Percentiles rank a stretch among this genome's conserved stretches.
Evolutionary conservation across 2,329 filamentous ascomycete genomes (phyloP).

Genomic region (Mollisiaceae sp.): DNA sequence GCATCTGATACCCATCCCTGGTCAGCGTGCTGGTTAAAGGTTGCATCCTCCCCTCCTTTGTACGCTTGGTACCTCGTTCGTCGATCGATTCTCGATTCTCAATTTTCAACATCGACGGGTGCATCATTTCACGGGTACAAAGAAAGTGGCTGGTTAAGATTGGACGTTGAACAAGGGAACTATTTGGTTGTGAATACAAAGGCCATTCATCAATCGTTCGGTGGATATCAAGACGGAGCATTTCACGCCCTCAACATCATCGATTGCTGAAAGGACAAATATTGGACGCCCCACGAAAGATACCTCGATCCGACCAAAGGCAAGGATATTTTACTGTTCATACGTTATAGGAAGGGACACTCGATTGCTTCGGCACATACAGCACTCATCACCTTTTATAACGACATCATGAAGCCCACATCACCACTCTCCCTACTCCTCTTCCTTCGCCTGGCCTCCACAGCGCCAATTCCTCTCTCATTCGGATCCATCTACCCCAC

Average conservation of each 20-base stretch:
- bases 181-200: background rate
- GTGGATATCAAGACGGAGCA: background rate
- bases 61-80: background rate
- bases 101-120: background rate
- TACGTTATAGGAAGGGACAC: background rate
- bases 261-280: background rate
- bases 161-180: background rate
- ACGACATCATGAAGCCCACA: slow-evolving; percentile 35
- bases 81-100: background rate
- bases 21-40: background rate
- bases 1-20: background rate
- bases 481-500: slow-evolving; percentile 15
- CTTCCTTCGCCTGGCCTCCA: slow-evolving; percentile 33
- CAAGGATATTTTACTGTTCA: background rate
- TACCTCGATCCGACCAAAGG: background rate
- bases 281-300: background rate
- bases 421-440: slow-evolving; percentile 37
- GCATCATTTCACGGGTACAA: background rate
- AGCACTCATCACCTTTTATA: background rate
- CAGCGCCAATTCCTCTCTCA: slow-evolving; percentile 25
- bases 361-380: background rate
- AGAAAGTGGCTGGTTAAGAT: background rate
- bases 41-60: slow-evolving; percentile 5
- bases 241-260: background rate
- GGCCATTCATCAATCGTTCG: background rate